phyloP scores from a whole-genome alignment of 345 rosid genomes.

The Salix arbutifolia region DNA sequence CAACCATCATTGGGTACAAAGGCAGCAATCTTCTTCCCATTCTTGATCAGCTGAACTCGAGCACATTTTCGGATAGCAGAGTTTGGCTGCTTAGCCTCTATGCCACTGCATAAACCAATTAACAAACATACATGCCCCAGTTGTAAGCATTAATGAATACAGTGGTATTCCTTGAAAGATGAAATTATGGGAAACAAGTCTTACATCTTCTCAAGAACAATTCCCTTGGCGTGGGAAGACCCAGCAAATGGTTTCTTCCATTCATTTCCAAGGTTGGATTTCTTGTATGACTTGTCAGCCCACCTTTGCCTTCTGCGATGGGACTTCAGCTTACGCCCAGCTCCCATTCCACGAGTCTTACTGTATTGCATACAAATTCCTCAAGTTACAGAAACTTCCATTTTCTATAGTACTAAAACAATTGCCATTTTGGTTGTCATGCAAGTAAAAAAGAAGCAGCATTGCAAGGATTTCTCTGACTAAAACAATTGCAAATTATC shows the following conservation, averaged over 20 bases:
- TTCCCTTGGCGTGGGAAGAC: constrained; percentile 68
- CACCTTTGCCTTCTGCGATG: constrained; percentile 83
- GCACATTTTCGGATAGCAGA: constrained; percentile 98
- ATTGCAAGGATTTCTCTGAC: background rate
- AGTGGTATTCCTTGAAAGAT: background rate
- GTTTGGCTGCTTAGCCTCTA: constrained; percentile 97
- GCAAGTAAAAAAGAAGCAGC: background rate
- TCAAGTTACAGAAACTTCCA: background rate
- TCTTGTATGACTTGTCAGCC: constrained; percentile 90
- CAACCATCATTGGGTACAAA: constrained; percentile 97
- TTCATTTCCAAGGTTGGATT: constrained; percentile 78
- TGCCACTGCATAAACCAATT: constrained; percentile 61
- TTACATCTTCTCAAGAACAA: constrained; percentile 66
- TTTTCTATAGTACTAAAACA: background rate
- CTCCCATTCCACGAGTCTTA: constrained; percentile 76
- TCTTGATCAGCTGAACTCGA: constrained; percentile 87
- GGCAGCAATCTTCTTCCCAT: constrained; percentile 94
- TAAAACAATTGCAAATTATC: background rate
- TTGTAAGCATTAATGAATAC: background rate
- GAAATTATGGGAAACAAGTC: background rate
- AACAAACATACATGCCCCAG: background rate
- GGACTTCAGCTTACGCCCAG: constrained; percentile 71
- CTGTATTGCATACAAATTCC: constrained; percentile 22
- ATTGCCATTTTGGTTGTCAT: no score
- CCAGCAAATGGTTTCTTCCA: constrained; percentile 87